phyloP scores from a whole-genome alignment of 2,329 filamentous ascomycete species.

The Fusarium sp. region DNA sequence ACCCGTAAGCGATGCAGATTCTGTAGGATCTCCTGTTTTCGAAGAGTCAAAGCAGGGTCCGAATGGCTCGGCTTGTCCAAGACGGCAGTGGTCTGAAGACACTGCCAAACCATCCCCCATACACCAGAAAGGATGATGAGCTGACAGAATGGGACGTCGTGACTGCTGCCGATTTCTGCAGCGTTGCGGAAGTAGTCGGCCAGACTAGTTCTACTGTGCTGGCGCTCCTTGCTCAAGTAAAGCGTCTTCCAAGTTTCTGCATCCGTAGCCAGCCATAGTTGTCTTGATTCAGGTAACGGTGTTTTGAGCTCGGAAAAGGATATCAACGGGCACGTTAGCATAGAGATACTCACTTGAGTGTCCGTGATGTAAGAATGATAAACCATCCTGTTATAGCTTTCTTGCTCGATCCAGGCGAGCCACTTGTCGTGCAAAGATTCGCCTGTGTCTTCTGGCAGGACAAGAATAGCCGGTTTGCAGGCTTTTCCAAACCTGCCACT shows the following conservation, averaged over 20 bases:
- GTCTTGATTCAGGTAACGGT: background rate
- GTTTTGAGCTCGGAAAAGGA: background rate
- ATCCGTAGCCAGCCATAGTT: slow-evolving; percentile 1
- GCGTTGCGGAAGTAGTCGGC: background rate
- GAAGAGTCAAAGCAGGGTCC: slow-evolving; percentile 2
- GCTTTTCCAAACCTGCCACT: background rate
- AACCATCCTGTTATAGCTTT: background rate
- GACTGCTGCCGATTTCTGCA: background rate
- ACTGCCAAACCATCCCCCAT: slow-evolving; percentile 16
- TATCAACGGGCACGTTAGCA: background rate
- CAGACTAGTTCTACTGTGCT: background rate
- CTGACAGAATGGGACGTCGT: background rate
- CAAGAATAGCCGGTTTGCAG: background rate
- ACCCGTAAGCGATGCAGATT: background rate
- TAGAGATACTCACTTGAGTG: slow-evolving; percentile 2
- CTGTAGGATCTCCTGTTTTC: background rate
- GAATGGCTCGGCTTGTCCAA: background rate
- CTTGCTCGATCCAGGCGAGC: slow-evolving; percentile 4
- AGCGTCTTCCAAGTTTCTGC: background rate
- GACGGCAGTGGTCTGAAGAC: background rate
- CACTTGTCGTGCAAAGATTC: background rate
- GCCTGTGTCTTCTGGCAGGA: background rate
- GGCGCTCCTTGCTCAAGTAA: background rate
- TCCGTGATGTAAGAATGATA: background rate
- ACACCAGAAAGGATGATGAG: background rate